Evolutionary conservation across 768 basidiomycete species (phyloP).

Genomic region (Boletus vermiculosoides): DNA sequence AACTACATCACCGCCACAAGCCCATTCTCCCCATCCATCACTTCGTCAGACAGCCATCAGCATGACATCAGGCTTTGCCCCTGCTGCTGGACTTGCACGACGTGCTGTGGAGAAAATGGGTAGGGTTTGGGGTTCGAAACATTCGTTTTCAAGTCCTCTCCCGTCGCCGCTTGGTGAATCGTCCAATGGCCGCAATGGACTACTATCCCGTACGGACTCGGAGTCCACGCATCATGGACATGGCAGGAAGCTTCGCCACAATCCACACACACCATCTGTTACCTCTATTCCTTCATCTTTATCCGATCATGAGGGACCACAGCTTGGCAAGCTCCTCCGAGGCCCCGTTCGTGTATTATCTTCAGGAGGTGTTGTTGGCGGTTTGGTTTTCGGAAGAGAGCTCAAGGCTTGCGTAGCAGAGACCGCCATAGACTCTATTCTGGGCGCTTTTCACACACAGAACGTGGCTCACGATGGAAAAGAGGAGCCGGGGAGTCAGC

Average conservation of each 20-base stretch:
- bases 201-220: conserved; percentile 39
- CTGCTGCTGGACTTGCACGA: conserved; percentile 72
- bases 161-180: conserved; percentile 46
- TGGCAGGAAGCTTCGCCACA: conserved; percentile 45
- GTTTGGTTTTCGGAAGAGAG: conserved; percentile 67
- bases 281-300: conserved; percentile 50
- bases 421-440: conserved; percentile 45
- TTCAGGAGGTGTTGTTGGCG: conserved; percentile 39
- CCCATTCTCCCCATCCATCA: conserved; percentile 29
- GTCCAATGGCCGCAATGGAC: conserved; percentile 34
- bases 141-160: conserved; percentile 39
- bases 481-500: conserved; percentile 14
- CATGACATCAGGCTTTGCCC: conserved; percentile 64
- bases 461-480: neutral
- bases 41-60: conserved; percentile 70
- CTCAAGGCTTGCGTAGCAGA: conserved; percentile 54
- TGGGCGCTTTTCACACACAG: conserved; percentile 10
- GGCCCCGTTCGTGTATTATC: conserved; percentile 43
- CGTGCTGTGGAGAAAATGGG: conserved; percentile 78
- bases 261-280: conserved; percentile 60
- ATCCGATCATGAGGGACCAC: conserved; percentile 49
- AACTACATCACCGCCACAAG: conserved; percentile 2
- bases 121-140: conserved; percentile 53
- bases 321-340: conserved; percentile 56
- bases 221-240: conserved; percentile 24